phyloP scores from a whole-genome alignment of 2,329 filamentous ascomycete genomes.

The Gliomastix tumulicola region DNA sequence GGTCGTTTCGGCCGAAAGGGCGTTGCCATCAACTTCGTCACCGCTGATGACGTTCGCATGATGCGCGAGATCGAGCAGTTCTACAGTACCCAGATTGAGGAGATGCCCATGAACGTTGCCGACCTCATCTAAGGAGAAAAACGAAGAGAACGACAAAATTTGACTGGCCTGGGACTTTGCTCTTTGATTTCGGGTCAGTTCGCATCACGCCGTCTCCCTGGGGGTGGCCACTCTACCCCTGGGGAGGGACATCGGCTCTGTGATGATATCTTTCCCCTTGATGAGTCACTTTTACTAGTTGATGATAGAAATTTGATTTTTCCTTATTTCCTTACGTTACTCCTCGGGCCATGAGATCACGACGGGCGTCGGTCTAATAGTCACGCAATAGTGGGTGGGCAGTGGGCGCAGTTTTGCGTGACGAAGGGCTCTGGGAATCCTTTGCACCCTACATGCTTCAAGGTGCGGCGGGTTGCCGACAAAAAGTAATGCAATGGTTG shows the following conservation, averaged over 20 bases:
- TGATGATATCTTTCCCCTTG: too few species aligned
- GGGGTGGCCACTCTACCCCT: too few species aligned
- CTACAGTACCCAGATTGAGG: constrained; percentile 99
- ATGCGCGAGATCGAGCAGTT: constrained; percentile 99
- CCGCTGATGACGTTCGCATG: constrained; percentile 97
- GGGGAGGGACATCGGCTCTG: too few species aligned
- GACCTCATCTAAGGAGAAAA: constrained; percentile 64
- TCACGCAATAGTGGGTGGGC: too few species aligned
- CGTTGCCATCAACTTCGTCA: constrained; percentile 99
- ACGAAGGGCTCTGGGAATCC: constrained; percentile 28
- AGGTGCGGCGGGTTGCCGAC: constrained; percentile 28
- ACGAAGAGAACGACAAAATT: too few species aligned
- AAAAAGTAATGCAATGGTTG: constrained; percentile 33
- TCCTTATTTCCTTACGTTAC: constrained; percentile 2
- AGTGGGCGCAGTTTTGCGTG: too few species aligned
- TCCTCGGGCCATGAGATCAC: too few species aligned
- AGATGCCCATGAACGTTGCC: constrained; percentile 97
- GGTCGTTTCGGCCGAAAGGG: constrained; percentile 99
- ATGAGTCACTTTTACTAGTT: constrained; percentile 13
- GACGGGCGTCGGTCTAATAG: too few species aligned
- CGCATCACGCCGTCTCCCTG: too few species aligned
- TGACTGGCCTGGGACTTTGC: too few species aligned
- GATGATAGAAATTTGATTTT: constrained; percentile 24
- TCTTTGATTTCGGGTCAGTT: too few species aligned
- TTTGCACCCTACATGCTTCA: constrained; percentile 25